phyloP scores from a whole-genome alignment of 1,284 basidiomycete genomes.

The Cutaneotrichosporon sp. region DNA sequence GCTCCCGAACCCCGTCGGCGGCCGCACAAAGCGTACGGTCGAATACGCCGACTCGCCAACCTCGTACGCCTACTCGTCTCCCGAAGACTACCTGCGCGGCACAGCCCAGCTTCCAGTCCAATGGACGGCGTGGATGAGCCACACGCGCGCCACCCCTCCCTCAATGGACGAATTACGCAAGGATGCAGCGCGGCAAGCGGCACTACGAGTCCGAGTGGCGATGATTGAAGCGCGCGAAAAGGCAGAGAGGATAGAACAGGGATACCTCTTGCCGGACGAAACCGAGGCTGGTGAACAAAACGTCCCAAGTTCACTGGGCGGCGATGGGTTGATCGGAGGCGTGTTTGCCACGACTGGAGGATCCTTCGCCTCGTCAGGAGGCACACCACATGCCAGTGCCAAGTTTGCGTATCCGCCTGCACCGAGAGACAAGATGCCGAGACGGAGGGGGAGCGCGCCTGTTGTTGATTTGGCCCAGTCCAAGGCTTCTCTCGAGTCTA shows the following conservation, averaged over 20 bases:
- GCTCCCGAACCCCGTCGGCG: slow-evolving; percentile 30
- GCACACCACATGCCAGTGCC: slow-evolving; percentile 1
- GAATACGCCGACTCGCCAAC: slow-evolving; percentile 34
- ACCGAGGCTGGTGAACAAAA: slow-evolving; percentile 11
- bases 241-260: slow-evolving; percentile 48
- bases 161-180: slow-evolving; percentile 36
- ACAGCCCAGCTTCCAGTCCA: slow-evolving; percentile 41
- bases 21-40: slow-evolving; percentile 32
- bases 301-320: neutral
- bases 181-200: slow-evolving; percentile 32
- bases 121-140: slow-evolving; percentile 41
- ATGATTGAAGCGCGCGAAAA: slow-evolving; percentile 43
- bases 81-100: slow-evolving; percentile 32
- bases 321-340: neutral
- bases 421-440: slow-evolving; percentile 2
- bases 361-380: neutral
- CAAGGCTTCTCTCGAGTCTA: too few species aligned
- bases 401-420: slow-evolving; percentile 6
- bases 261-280: slow-evolving; percentile 40
- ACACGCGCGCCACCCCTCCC: slow-evolving; percentile 43
- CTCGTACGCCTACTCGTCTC: slow-evolving; percentile 9
- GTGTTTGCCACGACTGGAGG: neutral
- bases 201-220: slow-evolving; percentile 31
- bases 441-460: neutral
- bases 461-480: neutral